Conservation (phyloP, 1,284 basidiomycete genomes). For the Dichomitus squalens region DNA sequence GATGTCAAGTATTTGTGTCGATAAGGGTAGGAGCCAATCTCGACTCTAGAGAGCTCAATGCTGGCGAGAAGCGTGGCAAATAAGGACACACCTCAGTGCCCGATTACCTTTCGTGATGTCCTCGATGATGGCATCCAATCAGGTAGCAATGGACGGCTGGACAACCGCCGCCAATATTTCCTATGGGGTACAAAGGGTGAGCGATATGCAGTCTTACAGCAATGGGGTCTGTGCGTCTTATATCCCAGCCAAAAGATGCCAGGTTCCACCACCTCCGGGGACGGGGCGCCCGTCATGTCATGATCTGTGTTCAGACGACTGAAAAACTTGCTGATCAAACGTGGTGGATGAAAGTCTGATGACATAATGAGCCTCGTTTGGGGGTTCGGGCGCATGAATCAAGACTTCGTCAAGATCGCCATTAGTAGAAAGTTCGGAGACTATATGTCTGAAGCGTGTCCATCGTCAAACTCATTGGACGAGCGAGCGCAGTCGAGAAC, state of each 20-base stretch:
- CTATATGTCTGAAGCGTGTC: too few relatives aligned
- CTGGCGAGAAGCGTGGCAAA: not conserved
- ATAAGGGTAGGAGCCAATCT: not conserved
- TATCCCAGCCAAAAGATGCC: too few relatives aligned
- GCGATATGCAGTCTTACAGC: too few relatives aligned
- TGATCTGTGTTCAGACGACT: not conserved
- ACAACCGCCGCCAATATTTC: not conserved
- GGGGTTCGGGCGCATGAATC: too few relatives aligned
- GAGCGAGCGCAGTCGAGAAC: not conserved
- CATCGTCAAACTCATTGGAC: too few relatives aligned
- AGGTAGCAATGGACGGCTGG: not conserved
- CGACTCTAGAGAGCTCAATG: too few relatives aligned
- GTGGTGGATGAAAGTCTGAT: too few relatives aligned
- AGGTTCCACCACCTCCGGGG: not conserved
- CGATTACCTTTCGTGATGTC: not conserved
- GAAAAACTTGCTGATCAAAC: not conserved
- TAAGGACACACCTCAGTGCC: conserved; percentile 3
- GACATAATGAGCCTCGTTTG: too few relatives aligned
- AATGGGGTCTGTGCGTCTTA: not conserved
- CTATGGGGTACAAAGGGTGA: too few relatives aligned
- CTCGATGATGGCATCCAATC: not conserved
- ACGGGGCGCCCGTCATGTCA: conserved; percentile 1
- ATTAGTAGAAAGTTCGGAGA: too few relatives aligned
- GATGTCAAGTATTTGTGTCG: not conserved
- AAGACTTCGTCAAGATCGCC: too few relatives aligned